Evolutionary conservation across 2,329 filamentous ascomycete genomes (phyloP).

Genomic region (Exophiala sp.): DNA sequence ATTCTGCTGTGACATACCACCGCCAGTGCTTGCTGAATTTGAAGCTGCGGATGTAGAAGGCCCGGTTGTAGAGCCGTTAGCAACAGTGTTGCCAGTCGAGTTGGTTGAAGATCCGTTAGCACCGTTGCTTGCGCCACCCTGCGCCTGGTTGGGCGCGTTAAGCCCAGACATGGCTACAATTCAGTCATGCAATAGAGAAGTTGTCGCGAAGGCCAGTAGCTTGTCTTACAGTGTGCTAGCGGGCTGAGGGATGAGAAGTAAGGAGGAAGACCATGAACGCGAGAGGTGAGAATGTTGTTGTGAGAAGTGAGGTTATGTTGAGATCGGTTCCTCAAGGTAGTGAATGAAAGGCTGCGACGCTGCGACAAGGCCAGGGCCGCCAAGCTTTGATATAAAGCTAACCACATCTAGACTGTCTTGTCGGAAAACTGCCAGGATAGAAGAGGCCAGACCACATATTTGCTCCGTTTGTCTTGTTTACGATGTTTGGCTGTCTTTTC

Average conservation of each 20-base stretch:
- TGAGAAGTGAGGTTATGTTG: not conserved
- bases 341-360: not conserved
- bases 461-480: not conserved
- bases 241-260: not conserved
- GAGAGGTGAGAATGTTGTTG: not conserved
- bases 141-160: slow-evolving; percentile 45
- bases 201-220: too few species aligned
- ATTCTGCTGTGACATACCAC: slow-evolving; percentile 70
- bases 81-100: slow-evolving; percentile 24
- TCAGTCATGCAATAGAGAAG: slow-evolving; percentile 14
- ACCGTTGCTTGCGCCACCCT: slow-evolving; percentile 45
- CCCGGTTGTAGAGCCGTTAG: slow-evolving; percentile 36
- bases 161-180: slow-evolving; percentile 40
- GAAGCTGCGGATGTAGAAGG: slow-evolving; percentile 24
- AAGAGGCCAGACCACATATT: not conserved
- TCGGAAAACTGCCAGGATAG: not conserved
- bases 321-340: not conserved
- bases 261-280: not conserved
- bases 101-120: slow-evolving; percentile 38
- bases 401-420: not conserved
- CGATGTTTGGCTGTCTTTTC: not conserved
- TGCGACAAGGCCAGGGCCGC: not conserved
- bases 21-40: slow-evolving; percentile 31
- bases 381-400: slow-evolving; percentile 6
- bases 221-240: too few species aligned